Base-by-base conservation (phyloP, 768 basidiomycete species). In the Astraeus odoratus region DNA sequence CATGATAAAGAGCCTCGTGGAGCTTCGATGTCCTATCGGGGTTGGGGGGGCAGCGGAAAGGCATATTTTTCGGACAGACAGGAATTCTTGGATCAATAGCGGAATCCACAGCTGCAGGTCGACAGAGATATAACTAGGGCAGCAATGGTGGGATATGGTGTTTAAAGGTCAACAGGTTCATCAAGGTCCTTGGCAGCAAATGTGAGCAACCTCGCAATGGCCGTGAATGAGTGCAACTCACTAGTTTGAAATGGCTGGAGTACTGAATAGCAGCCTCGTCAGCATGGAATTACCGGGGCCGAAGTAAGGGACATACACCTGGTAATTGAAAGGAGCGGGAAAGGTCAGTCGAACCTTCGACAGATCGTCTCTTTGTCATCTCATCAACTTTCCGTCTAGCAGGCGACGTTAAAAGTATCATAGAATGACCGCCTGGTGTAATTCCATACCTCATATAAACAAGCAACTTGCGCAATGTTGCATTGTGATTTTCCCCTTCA, bases 221-320 rank as follows among this genome's bases (percentile, higher is more conserved):
- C 34, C 9, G 22, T 22, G 24, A 12, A 7, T n/a, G 16, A n/a
- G 4, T 10, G 10, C 8, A 34, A 43, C 54, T 48, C 20, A 61
- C 59, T 18, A 61, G 36, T 33, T 40, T 55, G 33, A 44, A 53
- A 25, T 57, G 59, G 22, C 59, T 60, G 7, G 59, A 48, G 19
- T 51, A 61, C 59, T 60, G 40, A 41, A 22, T 7, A 22, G 15
- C 9, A 18, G 6, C 9, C 5, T 7, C 7, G n/a, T 46, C 10
- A 52, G 10, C 27, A 23, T 35, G 10, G 6, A 23, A 25, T 36
- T 4, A 25, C 16, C 19, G 31, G 7, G 5, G 40, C 5, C 19
- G 16, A 20, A 26, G 20, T 5, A 6, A 3, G 27, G 4, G 25
- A 46, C 59, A 30, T 36, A 52, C 57, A 29, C 47, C 39, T 13